Percentiles rank a stretch among this genome's conserved stretches.
Evolutionary conservation across 306 rosid species (phyloP).

Genomic region (Cucurbita ficifolia): DNA sequence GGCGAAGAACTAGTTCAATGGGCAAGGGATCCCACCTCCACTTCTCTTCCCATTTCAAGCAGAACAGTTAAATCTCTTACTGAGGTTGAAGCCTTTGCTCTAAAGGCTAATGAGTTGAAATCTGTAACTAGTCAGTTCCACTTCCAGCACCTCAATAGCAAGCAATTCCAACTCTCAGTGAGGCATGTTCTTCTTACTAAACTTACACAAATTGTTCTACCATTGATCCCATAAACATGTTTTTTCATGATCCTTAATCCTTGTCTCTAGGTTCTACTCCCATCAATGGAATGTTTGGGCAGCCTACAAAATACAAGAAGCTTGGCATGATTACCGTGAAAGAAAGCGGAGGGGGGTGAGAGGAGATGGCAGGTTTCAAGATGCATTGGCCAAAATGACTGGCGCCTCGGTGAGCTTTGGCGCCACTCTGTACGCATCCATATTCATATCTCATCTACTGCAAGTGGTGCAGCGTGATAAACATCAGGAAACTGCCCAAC

Average conservation of each 20-base stretch:
- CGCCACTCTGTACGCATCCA: conserved; percentile 52
- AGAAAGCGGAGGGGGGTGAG: conserved; percentile 33
- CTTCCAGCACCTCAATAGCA: conserved; percentile 35
- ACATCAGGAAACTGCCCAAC: conserved; percentile 6
- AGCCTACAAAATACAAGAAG: conserved; percentile 51
- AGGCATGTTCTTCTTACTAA: conserved; percentile 31
- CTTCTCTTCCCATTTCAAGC: conserved; percentile 62
- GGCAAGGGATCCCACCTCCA: conserved; percentile 59
- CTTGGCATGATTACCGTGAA: conserved; percentile 46
- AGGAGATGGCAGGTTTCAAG: conserved; percentile 35
- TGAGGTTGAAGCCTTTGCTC: conserved; percentile 86
- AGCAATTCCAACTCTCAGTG: conserved; percentile 52
- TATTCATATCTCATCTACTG: conserved; percentile 29
- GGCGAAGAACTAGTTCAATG: conserved; percentile 93
- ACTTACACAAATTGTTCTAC: not conserved
- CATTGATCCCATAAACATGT: not conserved
- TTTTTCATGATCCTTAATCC: not conserved
- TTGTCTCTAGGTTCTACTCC: conserved; percentile 48
- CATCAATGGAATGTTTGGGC: conserved; percentile 77
- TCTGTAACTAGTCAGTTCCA: conserved; percentile 58
- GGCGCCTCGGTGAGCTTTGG: conserved; percentile 28
- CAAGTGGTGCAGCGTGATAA: conserved; percentile 20
- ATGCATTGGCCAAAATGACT: conserved; percentile 21
- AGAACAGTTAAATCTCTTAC: conserved; percentile 53
- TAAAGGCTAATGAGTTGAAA: conserved; percentile 60